Evolutionary conservation across 805 yeast genomes (phyloP), one percentile per base, ranked within the genome.

Genomic region (Kodamaea leandrae): DNA sequence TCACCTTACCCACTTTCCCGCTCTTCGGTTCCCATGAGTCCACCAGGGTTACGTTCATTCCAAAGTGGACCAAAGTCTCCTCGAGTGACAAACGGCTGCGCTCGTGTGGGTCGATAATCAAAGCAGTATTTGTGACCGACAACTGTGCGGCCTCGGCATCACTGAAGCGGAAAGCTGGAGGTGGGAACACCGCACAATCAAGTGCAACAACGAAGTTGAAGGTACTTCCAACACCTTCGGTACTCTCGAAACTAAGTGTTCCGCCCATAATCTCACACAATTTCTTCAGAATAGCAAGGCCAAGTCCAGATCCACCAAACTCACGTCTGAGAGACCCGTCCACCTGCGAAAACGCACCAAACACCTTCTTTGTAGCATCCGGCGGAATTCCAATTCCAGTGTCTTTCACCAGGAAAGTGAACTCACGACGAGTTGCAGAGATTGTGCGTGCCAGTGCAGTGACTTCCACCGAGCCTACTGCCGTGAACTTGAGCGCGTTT

Each of bases 351-450:
- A 76, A 76, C 3, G 78, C 77, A 4, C 75, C 69, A 51, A 76
- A 76, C 4, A 76, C 71, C 53, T 71, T 73, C 30, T 59, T 54
- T n/a, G 64, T 53, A 4, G 76, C 64, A 33, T 58, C 64, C 25
- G 59, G 57, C 2, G 78, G 76, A 23, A 77, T 76, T 1, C 81
- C 81, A 36, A 76, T 76, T 6, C 81, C 82, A 0, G 80, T 71
- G 47, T 76, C 81, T 24, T 64, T 56, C 12, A 76, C 78, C 2
- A 58, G 48, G 3, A 76, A 52, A 5, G 48, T 47, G 37, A 74
- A 56, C 39, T 71, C 74, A 36, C 62, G 68, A 13, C 76, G 49
- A 29, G 60, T 53, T 2, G 46, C 48, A 1, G 51, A 46, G 14
- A 64, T 51, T 14, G 45, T 46, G 19, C 61, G 63, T 3, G 66